A percentile compares a stretch with the other conserved stretches of the same genome.
These are phyloP conservation scores for Penicillium bialowiezense DNA, from an alignment of 495 filamentous ascomycete genomes.

Conservation along the genomic window DNA sequence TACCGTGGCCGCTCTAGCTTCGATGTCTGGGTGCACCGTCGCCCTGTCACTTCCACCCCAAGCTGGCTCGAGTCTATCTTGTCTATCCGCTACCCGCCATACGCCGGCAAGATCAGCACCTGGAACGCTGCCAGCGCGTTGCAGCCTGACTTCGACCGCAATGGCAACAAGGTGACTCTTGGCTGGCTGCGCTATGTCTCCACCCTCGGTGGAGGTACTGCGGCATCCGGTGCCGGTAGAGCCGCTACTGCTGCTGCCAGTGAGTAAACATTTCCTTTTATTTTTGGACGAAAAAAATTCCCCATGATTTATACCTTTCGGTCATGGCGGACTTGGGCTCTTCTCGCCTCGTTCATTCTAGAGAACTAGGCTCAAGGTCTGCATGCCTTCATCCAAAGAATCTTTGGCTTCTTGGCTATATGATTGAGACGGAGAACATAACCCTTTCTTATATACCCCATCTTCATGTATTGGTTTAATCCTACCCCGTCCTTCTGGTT, in stretches of 20 bases:
- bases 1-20: constrained; percentile 84
- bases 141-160: constrained; percentile 81
- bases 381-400: not conserved
- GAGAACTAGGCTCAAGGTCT: not conserved
- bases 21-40: constrained; percentile 79
- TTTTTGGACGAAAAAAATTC: constrained; percentile 3
- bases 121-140: constrained; percentile 53
- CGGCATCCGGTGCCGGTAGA: constrained; percentile 37
- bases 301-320: constrained; percentile 1
- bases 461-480: not conserved
- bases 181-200: constrained; percentile 45
- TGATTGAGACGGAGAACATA: not conserved
- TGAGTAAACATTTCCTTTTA: constrained; percentile 32
- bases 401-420: not conserved
- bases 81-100: constrained; percentile 78
- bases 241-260: constrained; percentile 44
- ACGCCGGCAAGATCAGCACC: constrained; percentile 57
- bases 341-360: not conserved
- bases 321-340: not conserved
- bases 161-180: constrained; percentile 56
- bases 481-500: not conserved
- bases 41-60: constrained; percentile 72
- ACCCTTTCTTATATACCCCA: constrained; percentile 2
- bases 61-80: constrained; percentile 77
- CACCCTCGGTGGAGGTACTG: constrained; percentile 44